Conservation (phyloP, 495 filamentous ascomycete species). For the Penicillium samsonianum region DNA sequence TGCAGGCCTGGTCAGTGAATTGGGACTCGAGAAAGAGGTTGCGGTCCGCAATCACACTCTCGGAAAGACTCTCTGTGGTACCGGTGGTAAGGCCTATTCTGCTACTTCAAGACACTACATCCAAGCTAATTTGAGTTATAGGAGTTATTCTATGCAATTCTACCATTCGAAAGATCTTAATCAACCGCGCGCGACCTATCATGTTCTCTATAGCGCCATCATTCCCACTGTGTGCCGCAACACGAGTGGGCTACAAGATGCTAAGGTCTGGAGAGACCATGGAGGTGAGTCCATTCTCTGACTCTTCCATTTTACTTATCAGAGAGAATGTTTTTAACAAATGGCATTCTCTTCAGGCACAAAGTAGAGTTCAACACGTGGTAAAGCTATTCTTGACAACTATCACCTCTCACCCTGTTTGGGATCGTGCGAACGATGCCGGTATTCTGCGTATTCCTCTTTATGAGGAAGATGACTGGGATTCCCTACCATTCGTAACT, state of each 20-base stretch:
- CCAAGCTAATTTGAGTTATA: background rate
- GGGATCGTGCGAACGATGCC: background rate
- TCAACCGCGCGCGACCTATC: background rate
- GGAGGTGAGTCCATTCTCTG: background rate
- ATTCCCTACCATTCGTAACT: background rate
- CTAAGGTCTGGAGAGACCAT: background rate
- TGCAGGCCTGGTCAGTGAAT: constrained; percentile 56
- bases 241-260: background rate
- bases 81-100: constrained; percentile 53
- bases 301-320: background rate
- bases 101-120: background rate
- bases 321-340: background rate
- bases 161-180: background rate
- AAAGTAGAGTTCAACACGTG: background rate
- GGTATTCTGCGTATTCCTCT: background rate
- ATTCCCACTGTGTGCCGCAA: background rate
- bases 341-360: background rate
- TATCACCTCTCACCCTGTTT: background rate
- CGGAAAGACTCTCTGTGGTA: constrained; percentile 63
- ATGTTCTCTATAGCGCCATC: background rate
- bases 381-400: background rate
- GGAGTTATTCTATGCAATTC: background rate
- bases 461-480: background rate
- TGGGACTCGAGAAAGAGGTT: constrained; percentile 57
- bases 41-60: constrained; percentile 64